Evolutionary conservation across 768 basidiomycete species (phyloP).

Genomic region (Suillus subalutaceus): DNA sequence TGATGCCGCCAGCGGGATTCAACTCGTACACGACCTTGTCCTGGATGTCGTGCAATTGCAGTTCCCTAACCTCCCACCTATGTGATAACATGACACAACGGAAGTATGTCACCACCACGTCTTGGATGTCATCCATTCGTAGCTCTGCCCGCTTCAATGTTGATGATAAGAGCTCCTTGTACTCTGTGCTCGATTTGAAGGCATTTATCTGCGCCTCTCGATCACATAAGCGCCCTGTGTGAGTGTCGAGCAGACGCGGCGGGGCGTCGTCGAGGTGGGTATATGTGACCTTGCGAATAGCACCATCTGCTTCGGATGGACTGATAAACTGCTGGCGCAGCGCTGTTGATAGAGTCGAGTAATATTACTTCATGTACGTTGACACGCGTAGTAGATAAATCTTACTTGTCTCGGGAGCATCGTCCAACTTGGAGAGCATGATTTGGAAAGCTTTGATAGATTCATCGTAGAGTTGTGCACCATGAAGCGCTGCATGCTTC

Average conservation of each 20-base stretch:
- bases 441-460: not conserved
- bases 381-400: not conserved
- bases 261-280: not conserved
- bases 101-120: not conserved
- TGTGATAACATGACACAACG: not conserved
- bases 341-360: not conserved
- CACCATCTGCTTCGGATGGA: not conserved
- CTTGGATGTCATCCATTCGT: not conserved
- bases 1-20: not conserved
- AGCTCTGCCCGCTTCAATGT: not conserved
- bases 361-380: not conserved
- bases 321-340: not conserved
- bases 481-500: conserved; percentile 1
- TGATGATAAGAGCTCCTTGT: conserved; percentile 3
- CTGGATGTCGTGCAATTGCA: not conserved
- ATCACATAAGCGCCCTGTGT: conserved; percentile 1
- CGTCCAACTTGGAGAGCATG: not conserved
- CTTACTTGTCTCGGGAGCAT: not conserved
- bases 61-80: not conserved
- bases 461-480: not conserved
- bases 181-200: conserved; percentile 1
- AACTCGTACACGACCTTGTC: not conserved
- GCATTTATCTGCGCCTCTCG: not conserved
- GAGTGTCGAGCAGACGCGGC: not conserved
- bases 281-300: not conserved